These are phyloP conservation scores for Aureobasidium sp. DNA, from an alignment of 2,329 filamentous ascomycete genomes.

Conservation along the genomic window DNA sequence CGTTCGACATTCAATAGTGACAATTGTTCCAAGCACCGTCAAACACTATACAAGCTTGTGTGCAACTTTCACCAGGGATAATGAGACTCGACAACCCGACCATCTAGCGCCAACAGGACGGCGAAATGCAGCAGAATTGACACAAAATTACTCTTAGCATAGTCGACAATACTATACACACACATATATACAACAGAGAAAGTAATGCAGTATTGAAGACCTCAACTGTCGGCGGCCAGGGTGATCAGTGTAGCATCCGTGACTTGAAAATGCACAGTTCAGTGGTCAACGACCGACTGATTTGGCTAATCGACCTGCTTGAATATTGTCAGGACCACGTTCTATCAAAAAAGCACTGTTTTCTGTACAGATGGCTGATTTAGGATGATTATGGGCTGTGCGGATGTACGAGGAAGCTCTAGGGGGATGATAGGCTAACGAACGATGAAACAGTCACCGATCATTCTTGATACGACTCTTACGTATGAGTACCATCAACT, in stretches of 20 bases:
- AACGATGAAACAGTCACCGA: constrained; percentile 9
- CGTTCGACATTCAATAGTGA: too few relatives aligned
- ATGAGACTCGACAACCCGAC: too few relatives aligned
- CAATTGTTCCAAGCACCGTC: too few relatives aligned
- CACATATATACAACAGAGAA: background rate
- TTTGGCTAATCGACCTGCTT: too few relatives aligned
- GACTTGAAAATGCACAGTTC: background rate
- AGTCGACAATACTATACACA: background rate
- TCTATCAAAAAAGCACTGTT: background rate
- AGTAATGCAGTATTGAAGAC: background rate
- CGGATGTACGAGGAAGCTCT: background rate
- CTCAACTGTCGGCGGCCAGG: background rate
- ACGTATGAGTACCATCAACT: background rate
- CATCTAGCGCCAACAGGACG: background rate
- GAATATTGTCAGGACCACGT: background rate
- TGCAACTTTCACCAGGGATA: background rate
- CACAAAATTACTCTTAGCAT: background rate
- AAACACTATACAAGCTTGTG: background rate
- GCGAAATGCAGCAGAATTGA: background rate
- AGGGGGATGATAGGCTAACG: background rate
- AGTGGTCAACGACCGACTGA: background rate
- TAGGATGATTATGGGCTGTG: background rate
- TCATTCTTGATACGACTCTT: background rate
- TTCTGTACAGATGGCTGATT: background rate
- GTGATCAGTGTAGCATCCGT: background rate